Evolutionary conservation across 1,284 basidiomycete genomes (phyloP).

Genomic region (Tilletia setariae): DNA sequence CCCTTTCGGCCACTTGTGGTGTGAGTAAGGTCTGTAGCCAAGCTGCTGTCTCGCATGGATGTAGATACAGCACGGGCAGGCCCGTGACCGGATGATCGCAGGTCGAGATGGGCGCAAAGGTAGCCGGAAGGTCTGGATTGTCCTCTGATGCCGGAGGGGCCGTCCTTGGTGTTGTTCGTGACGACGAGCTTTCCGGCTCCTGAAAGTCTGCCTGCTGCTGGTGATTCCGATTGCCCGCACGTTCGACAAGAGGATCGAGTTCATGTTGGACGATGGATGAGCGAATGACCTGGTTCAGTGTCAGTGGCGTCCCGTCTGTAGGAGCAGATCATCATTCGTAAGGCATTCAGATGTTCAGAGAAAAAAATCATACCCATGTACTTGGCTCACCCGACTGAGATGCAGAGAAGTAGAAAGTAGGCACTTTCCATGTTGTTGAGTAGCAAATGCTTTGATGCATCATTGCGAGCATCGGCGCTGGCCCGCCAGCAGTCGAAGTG

Average conservation of each 20-base stretch:
- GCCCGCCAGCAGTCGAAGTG: not conserved
- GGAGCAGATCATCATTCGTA: too few relatives aligned
- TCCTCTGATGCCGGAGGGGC: not conserved
- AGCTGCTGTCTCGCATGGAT: conserved; percentile 19
- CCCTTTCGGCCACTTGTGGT: not conserved
- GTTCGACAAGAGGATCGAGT: conserved; percentile 13
- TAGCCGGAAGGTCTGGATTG: conserved; percentile 4
- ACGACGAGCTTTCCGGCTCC: too few relatives aligned
- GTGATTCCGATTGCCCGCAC: not conserved
- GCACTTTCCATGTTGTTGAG: conserved; percentile 19
- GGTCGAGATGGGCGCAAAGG: conserved; percentile 11
- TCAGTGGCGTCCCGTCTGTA: conserved; percentile 12
- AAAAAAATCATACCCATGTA: not conserved
- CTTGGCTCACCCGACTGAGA: conserved; percentile 9
- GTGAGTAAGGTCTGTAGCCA: conserved; percentile 12
- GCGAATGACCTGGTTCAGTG: conserved; percentile 11
- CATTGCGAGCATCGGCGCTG: conserved; percentile 3
- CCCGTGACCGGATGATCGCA: conserved; percentile 18
- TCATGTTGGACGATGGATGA: conserved; percentile 17
- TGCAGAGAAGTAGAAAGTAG: conserved; percentile 17
- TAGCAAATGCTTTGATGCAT: conserved; percentile 17
- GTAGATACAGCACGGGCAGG: conserved; percentile 18
- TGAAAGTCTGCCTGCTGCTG: too few relatives aligned
- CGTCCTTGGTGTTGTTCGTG: too few relatives aligned
- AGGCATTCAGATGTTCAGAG: not conserved